Base-by-base conservation (phyloP, 2,329 filamentous ascomycete species). In the Leptodontidium sp. region DNA sequence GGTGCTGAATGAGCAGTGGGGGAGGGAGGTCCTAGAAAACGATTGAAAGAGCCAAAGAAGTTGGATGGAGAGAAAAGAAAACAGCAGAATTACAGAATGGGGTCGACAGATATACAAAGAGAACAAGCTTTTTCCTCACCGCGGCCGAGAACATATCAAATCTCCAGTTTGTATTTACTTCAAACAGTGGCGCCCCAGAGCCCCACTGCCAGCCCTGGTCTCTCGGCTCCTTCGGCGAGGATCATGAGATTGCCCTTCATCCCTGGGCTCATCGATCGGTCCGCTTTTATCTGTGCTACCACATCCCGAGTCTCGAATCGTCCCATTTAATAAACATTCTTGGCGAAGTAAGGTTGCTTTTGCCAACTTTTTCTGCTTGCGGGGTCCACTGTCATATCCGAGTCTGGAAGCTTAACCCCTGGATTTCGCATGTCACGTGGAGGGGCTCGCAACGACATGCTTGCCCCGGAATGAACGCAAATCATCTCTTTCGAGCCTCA, bases 181-280 rank as follows among this genome's bases (percentile, higher is more conserved):
- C 29, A 68, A 65, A 68, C 67, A 57, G 62, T 68, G 49, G 67
- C 49, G 66, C 43, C 65, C 58, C 49, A 29, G 49, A 49, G 38
- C 26, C 35, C 14, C 32, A 50, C 55, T 61, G n/a, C 12, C 29
- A 57, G 29, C 53, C 64, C 40, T 53, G 55, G 35, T 35, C 17
- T 35, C 53, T 59, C 61, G 66, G 61, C 40, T 61, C 66, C 66
- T 64, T 58, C 59, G 61, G 59, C 61, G 66, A 64, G 61, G 66
- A 59, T 59, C 49, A 26, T 55, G 65, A 64, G 52, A 64, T 64
- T 67, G 58, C 26, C 24, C 38, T 58, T 12, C 4, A 61, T 52
- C 64, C 38, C 40, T 35, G 53, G 35, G 29, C 64, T 55, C 52
- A 55, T 55, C 52, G 38, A 55, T 55, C 52, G 38, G 11, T 55